These are phyloP conservation scores for Domatiomyces catenatus DNA, from an alignment of 2,329 filamentous ascomycete genomes.

Conservation along the genomic window DNA sequence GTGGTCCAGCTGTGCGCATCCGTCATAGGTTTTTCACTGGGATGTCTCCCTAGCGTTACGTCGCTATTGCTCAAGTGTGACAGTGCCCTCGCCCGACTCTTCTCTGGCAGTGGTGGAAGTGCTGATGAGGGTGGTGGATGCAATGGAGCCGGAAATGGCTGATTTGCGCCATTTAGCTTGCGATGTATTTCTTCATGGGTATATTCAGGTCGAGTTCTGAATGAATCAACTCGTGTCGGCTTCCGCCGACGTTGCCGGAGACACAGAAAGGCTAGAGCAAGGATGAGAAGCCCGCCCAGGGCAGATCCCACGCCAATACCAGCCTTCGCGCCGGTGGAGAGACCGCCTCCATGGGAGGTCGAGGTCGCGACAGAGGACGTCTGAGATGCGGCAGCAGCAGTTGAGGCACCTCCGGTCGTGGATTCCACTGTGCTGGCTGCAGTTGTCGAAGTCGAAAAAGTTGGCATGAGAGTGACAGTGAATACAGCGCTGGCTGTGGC, in stretches of 20 bases:
- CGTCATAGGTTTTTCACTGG: not conserved
- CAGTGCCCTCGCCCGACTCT: not conserved
- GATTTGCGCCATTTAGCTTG: not conserved
- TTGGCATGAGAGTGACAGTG: not conserved
- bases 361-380: not conserved
- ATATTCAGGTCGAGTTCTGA: not conserved
- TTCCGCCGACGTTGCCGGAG: not conserved
- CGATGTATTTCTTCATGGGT: not conserved
- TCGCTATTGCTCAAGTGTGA: not conserved
- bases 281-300: not conserved
- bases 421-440: not conserved
- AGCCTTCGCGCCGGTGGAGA: constrained; percentile 1
- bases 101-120: not conserved
- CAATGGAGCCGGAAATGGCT: not conserved
- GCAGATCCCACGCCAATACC: constrained; percentile 1
- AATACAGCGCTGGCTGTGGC: not conserved
- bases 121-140: not conserved
- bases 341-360: not conserved
- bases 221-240: not conserved
- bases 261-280: not conserved
- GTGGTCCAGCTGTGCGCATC: not conserved
- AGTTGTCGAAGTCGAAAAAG: not conserved
- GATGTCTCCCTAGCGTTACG: not conserved
- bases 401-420: not conserved
- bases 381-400: not conserved